These are phyloP conservation scores for Exophiala sp. DNA, from an alignment of 2,329 filamentous ascomycete species.

Conservation along the genomic window DNA sequence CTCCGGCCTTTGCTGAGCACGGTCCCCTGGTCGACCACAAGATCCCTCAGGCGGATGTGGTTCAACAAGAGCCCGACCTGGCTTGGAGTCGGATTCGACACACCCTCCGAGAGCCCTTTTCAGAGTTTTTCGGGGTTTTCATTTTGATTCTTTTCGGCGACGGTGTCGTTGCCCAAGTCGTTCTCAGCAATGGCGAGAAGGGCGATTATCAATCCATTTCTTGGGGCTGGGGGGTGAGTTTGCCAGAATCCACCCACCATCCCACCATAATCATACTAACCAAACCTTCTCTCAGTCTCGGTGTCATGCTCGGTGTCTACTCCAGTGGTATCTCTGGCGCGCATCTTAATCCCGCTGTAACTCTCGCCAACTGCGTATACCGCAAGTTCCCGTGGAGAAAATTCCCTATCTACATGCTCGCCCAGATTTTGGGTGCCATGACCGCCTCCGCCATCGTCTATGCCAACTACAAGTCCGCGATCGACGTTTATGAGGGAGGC, in stretches of 20 bases:
- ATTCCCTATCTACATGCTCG: slow-evolving; percentile 61
- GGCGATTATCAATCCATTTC: slow-evolving; percentile 49
- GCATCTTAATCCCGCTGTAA: slow-evolving; percentile 66
- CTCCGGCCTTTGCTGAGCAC: slow-evolving; percentile 30
- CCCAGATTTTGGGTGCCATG: slow-evolving; percentile 64
- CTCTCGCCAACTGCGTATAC: slow-evolving; percentile 62
- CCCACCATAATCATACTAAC: not conserved
- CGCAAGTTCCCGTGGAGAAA: slow-evolving; percentile 64
- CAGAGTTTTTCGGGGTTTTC: slow-evolving; percentile 64
- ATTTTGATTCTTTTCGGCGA: slow-evolving; percentile 64
- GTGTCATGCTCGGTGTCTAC: slow-evolving; percentile 65
- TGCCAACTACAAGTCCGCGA: slow-evolving; percentile 59
- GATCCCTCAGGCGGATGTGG: slow-evolving; percentile 30
- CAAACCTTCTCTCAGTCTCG: slow-evolving; percentile 44
- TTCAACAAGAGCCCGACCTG: slow-evolving; percentile 31
- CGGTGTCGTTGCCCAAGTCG: slow-evolving; percentile 64
- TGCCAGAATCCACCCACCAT: not conserved
- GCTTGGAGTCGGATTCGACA: slow-evolving; percentile 52
- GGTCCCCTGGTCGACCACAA: slow-evolving; percentile 33
- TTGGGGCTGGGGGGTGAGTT: slow-evolving; percentile 46
- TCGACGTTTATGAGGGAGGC: slow-evolving; percentile 58
- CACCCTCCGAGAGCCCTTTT: slow-evolving; percentile 53
- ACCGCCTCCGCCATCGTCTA: slow-evolving; percentile 55
- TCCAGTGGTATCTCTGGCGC: slow-evolving; percentile 54
- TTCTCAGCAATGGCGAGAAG: slow-evolving; percentile 48